A percentile compares a stretch with the other conserved stretches of the same genome.
Conservation (phyloP, 805 yeast genomes). For the Schizosaccharomyces japonicus region DNA sequence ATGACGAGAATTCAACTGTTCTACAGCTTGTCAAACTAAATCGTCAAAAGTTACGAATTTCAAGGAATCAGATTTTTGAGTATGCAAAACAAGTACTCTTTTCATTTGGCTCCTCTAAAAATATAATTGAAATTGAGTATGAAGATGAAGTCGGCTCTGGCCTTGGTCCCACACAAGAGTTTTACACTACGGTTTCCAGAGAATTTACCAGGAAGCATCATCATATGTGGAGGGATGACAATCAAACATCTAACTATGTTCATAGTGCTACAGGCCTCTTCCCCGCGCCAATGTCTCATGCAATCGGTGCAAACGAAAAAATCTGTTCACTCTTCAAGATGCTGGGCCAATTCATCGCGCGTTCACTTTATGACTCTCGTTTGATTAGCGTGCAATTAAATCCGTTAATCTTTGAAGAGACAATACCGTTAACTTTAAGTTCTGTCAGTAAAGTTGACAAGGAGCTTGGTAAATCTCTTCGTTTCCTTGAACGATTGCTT, state of each 20-base stretch:
- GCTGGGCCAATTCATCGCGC: constrained; percentile 64
- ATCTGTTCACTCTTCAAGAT: constrained; percentile 32
- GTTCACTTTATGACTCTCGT: constrained; percentile 71
- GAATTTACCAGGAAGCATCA: constrained; percentile 38
- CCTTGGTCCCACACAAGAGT: constrained; percentile 84
- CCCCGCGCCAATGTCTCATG: constrained; percentile 33
- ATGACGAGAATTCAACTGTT: constrained; percentile 6
- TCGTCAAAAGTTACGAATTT: constrained; percentile 56
- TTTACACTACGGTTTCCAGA: constrained; percentile 57
- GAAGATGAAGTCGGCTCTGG: constrained; percentile 90
- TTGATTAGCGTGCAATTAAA: constrained; percentile 64
- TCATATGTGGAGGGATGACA: constrained; percentile 41
- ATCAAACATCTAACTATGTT: constrained; percentile 18
- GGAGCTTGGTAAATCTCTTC: constrained; percentile 33
- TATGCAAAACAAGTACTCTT: constrained; percentile 62
- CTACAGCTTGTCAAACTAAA: constrained; percentile 42
- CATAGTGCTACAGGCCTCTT: constrained; percentile 33
- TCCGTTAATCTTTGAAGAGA: constrained; percentile 36
- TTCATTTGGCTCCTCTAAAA: constrained; percentile 54
- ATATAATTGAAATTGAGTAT: constrained; percentile 66
- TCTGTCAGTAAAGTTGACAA: constrained; percentile 31
- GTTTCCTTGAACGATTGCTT: constrained; percentile 24
- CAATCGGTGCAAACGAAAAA: constrained; percentile 18
- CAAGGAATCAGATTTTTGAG: constrained; percentile 43
- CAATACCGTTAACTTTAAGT: constrained; percentile 15